Evolutionary conservation across 345 rosid genomes (phyloP).

Genomic region (Trapa bicornis): DNA sequence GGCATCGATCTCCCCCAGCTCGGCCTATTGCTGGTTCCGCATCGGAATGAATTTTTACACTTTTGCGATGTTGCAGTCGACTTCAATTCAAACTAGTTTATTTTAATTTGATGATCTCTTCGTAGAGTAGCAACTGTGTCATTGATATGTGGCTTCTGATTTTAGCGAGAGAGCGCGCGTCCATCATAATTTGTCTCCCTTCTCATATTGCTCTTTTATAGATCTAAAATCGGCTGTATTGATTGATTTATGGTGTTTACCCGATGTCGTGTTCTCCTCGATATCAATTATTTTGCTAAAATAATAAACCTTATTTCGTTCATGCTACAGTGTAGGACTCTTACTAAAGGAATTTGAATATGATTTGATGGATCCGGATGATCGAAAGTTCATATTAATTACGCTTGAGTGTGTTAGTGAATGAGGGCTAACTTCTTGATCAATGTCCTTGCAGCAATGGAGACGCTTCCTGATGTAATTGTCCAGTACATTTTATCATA

Average conservation of each 20-base stretch:
- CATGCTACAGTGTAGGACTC: not conserved
- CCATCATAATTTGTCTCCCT: not conserved
- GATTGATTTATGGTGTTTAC: not conserved
- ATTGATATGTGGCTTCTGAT: not conserved
- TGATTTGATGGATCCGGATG: not conserved
- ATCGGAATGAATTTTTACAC: not conserved
- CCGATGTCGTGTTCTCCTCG: not conserved
- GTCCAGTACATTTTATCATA: conserved; percentile 17
- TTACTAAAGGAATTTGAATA: not conserved
- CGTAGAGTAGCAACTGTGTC: not conserved
- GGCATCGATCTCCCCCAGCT: not conserved
- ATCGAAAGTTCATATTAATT: not conserved
- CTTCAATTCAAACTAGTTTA: not conserved
- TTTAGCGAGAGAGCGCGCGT: not conserved
- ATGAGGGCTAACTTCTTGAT: conserved; percentile 1
- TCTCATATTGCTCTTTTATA: not conserved
- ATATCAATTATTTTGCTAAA: not conserved
- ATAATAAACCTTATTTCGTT: not conserved
- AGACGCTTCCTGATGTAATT: conserved; percentile 7
- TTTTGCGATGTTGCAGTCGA: not conserved
- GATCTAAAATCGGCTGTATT: not conserved
- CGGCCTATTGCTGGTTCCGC: not conserved
- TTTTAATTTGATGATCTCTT: not conserved
- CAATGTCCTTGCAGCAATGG: conserved; percentile 2
- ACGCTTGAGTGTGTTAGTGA: not conserved